Evolutionary conservation across 73 alveolate species (phyloP).

Genomic region (Paramecium octaurelia): DNA sequence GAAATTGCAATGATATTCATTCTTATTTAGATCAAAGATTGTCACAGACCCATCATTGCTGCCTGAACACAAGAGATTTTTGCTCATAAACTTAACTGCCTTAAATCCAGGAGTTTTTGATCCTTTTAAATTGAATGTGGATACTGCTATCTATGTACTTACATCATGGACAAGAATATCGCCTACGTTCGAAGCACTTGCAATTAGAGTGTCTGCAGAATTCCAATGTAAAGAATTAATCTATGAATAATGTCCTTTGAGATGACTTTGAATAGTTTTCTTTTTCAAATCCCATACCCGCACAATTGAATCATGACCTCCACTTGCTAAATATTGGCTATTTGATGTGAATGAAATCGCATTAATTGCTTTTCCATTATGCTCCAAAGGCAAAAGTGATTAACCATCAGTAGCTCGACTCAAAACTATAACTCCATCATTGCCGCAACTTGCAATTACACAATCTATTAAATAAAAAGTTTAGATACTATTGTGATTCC

Average conservation of each 20-base stretch:
- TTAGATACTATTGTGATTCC: not conserved
- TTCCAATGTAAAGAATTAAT: constrained; percentile 15
- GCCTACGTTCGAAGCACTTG: constrained; percentile 10
- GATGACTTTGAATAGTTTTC: not conserved
- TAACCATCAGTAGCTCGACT: not conserved
- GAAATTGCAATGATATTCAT: not conserved
- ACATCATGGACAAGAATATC: constrained; percentile 37
- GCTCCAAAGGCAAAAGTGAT: not conserved
- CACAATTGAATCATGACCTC: constrained; percentile 31
- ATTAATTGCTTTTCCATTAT: not conserved
- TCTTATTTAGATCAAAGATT: not conserved
- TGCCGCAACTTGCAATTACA: not conserved
- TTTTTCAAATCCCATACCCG: constrained; percentile 39
- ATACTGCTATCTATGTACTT: not conserved
- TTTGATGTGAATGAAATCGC: constrained; percentile 16
- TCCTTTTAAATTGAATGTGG: not conserved
- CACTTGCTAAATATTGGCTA: constrained; percentile 3
- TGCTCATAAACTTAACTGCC: constrained; percentile 16
- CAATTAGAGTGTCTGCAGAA: not conserved
- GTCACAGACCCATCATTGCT: constrained; percentile 24
- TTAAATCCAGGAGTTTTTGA: constrained; percentile 35
- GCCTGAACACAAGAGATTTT: not conserved
- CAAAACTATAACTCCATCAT: not conserved
- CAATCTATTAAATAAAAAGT: not conserved
- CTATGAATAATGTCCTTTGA: constrained; percentile 16